Conservation (phyloP, 345 rosid genomes). For the Moringa oleifera region DNA sequence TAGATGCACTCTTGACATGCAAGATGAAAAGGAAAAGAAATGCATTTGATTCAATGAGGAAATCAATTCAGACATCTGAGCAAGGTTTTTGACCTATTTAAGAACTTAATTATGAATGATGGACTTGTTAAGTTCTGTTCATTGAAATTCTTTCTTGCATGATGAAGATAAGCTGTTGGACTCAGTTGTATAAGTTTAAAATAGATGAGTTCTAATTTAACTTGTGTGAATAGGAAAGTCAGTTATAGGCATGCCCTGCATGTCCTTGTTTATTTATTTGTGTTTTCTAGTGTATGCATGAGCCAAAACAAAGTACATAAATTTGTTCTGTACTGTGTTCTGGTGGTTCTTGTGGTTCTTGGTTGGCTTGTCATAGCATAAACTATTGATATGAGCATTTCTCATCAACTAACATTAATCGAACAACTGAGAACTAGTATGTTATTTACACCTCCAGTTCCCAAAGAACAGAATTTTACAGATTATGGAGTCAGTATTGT, state of each 20-base stretch:
- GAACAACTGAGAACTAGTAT: too few relatives aligned
- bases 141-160: slow-evolving; percentile 1
- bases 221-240: slow-evolving; percentile 6
- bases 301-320: neutral
- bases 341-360: neutral
- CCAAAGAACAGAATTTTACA: too few relatives aligned
- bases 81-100: slow-evolving; percentile 43
- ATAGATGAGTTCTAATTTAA: slow-evolving; percentile 1
- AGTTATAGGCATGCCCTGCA: too few relatives aligned
- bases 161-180: slow-evolving; percentile 7
- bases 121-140: neutral
- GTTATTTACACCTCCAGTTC: too few relatives aligned
- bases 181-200: neutral
- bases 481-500: too few relatives aligned
- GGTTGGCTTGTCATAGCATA: too few relatives aligned
- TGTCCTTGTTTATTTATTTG: neutral
- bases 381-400: too few relatives aligned
- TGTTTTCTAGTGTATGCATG: slow-evolving; percentile 10
- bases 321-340: slow-evolving; percentile 1
- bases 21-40: slow-evolving; percentile 63
- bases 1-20: slow-evolving; percentile 82
- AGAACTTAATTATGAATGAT: neutral
- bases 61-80: slow-evolving; percentile 26
- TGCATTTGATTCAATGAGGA: slow-evolving; percentile 26
- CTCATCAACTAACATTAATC: too few relatives aligned